Conservation (phyloP, 805 yeast genomes). For the Candida maltosa region DNA sequence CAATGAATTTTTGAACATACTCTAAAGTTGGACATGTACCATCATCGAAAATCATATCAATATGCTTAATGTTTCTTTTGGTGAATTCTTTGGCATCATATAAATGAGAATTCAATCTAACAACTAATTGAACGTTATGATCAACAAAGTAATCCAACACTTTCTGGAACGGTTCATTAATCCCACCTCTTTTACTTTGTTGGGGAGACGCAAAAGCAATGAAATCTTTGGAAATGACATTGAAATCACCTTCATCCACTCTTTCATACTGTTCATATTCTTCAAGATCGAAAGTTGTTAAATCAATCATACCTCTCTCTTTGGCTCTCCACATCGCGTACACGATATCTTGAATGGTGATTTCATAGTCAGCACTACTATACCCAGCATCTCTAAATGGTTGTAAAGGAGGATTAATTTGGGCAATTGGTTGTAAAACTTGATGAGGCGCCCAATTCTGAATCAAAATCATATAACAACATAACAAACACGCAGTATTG, state of each 20-base stretch:
- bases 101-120: slow-evolving; percentile 86
- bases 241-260: slow-evolving; percentile 96
- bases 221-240: slow-evolving; percentile 86
- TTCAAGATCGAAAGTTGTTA: slow-evolving; percentile 83
- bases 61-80: slow-evolving; percentile 77
- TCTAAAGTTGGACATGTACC: slow-evolving; percentile 97
- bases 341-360: slow-evolving; percentile 90
- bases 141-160: slow-evolving; percentile 75
- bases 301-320: slow-evolving; percentile 82
- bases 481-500: slow-evolving; percentile 89
- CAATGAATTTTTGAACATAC: slow-evolving; percentile 86
- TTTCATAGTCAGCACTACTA: slow-evolving; percentile 89
- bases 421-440: slow-evolving; percentile 90
- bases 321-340: slow-evolving; percentile 98
- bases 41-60: slow-evolving; percentile 96
- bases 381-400: slow-evolving; percentile 97
- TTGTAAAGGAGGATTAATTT: slow-evolving; percentile 89
- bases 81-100: slow-evolving; percentile 85
- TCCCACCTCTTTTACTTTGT: slow-evolving; percentile 47
- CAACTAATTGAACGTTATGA: slow-evolving; percentile 81
- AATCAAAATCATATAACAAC: slow-evolving; percentile 91
- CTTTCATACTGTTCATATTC: slow-evolving; percentile 92
- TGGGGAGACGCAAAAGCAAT: slow-evolving; percentile 98
- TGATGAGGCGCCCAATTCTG: slow-evolving; percentile 99
- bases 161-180: slow-evolving; percentile 75